A percentile compares a stretch with the other conserved stretches of the same genome.
Conservation (phyloP, 2,329 filamentous ascomycete species). For the Periconia sp. region DNA sequence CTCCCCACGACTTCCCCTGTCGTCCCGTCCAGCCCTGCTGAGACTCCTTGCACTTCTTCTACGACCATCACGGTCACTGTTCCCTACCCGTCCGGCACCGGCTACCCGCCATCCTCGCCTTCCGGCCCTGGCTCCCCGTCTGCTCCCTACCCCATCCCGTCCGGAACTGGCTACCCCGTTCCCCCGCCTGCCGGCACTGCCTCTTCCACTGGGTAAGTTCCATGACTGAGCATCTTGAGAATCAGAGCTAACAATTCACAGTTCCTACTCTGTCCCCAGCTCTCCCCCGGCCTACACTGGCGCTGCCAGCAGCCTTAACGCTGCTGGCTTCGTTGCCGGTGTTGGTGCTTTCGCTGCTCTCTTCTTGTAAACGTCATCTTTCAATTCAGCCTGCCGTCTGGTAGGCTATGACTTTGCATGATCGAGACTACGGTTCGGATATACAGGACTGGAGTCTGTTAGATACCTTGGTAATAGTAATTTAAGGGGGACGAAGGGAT, state of each 20-base stretch:
- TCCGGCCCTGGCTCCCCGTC: slow-evolving; percentile 8
- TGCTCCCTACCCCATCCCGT: slow-evolving; percentile 26
- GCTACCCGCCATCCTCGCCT: slow-evolving; percentile 27
- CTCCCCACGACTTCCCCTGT: slow-evolving; percentile 11
- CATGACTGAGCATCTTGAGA: not conserved
- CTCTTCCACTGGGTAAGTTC: slow-evolving; percentile 35
- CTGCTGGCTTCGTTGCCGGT: slow-evolving; percentile 47
- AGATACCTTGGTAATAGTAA: no score
- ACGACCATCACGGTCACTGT: slow-evolving; percentile 52
- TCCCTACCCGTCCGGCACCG: slow-evolving; percentile 41
- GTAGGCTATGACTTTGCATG: slow-evolving; percentile 49
- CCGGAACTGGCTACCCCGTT: slow-evolving; percentile 19
- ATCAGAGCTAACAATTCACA: slow-evolving; percentile 18
- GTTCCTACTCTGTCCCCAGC: slow-evolving; percentile 38
- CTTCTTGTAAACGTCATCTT: slow-evolving; percentile 50
- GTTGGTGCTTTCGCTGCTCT: slow-evolving; percentile 50
- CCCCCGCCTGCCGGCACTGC: slow-evolving; percentile 20
- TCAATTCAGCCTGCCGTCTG: slow-evolving; percentile 35
- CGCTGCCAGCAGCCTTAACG: slow-evolving; percentile 44
- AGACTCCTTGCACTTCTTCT: slow-evolving; percentile 45
- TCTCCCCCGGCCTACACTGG: slow-evolving; percentile 44
- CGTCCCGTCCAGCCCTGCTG: slow-evolving; percentile 5
- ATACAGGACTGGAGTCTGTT: no score
- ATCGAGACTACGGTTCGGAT: no score
- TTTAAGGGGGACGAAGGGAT: no score